These are phyloP conservation scores for Wilcoxina mikolae DNA, from an alignment of 495 filamentous ascomycete genomes.

Conservation along the genomic window DNA sequence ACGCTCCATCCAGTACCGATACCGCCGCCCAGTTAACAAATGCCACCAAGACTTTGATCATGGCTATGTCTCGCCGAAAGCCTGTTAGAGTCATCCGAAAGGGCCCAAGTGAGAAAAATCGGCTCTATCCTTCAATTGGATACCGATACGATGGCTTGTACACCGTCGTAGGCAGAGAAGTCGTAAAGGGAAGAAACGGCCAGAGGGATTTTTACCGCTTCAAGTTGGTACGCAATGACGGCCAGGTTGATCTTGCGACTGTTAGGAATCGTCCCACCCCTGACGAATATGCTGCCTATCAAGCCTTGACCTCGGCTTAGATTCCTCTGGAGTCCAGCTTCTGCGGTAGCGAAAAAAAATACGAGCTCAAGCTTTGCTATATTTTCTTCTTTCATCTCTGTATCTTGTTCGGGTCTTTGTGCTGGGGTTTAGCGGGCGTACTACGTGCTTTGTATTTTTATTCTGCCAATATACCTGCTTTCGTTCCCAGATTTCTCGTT, in stretches of 20 bases:
- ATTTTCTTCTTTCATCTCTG: background rate
- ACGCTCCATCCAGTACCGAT: slow-evolving; percentile 14
- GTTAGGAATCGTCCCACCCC: background rate
- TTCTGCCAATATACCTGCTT: background rate
- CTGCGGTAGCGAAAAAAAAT: too few relatives aligned
- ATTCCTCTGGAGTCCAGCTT: background rate
- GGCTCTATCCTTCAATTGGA: background rate
- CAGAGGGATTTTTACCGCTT: slow-evolving; percentile 34
- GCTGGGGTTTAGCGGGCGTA: background rate
- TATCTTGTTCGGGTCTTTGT: background rate
- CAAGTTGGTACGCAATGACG: slow-evolving; percentile 28
- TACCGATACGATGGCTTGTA: slow-evolving; percentile 45
- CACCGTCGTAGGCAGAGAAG: slow-evolving; percentile 26
- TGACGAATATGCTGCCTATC: slow-evolving; percentile 1
- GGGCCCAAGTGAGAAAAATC: background rate
- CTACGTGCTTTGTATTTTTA: background rate
- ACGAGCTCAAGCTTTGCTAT: background rate
- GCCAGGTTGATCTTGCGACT: slow-evolving; percentile 23
- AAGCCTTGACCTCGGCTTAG: background rate
- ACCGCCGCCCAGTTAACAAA: slow-evolving; percentile 16
- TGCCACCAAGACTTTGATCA: slow-evolving; percentile 31
- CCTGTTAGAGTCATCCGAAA: slow-evolving; percentile 38
- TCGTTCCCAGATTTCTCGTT: background rate
- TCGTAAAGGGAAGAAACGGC: slow-evolving; percentile 10
- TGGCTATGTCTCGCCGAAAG: slow-evolving; percentile 13